A percentile compares a stretch with the other conserved stretches of the same genome.
These are phyloP conservation scores for Helianthus tuberosus DNA, from an alignment of 129 eudicot species.

Conservation along the genomic window DNA sequence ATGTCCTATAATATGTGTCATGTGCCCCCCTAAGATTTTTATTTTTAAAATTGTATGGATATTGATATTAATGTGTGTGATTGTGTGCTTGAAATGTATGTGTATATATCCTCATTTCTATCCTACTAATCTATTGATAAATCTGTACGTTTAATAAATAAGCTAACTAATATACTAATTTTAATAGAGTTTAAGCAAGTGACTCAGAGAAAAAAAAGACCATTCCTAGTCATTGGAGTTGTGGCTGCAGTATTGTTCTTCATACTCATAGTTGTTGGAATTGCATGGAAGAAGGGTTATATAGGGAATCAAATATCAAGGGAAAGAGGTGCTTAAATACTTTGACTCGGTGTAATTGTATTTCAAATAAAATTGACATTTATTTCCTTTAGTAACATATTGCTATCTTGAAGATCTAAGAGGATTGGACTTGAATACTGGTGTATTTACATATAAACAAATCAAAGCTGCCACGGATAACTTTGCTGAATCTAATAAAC, in stretches of 20 bases:
- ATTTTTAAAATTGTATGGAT: too few species aligned
- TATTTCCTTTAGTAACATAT: background rate
- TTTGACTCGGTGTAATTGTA: background rate
- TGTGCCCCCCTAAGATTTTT: too few species aligned
- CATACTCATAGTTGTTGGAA: constrained; percentile 17
- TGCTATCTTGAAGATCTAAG: constrained; percentile 23
- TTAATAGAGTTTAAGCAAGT: constrained; percentile 36
- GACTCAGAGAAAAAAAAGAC: constrained; percentile 21
- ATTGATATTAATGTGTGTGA: too few species aligned
- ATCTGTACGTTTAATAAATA: too few species aligned
- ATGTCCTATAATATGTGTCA: too few species aligned
- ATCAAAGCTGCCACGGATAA: constrained; percentile 69
- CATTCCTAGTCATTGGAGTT: constrained; percentile 25
- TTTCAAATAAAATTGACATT: too few species aligned
- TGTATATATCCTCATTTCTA: too few species aligned
- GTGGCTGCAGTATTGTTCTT: constrained; percentile 30
- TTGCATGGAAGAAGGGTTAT: constrained; percentile 44
- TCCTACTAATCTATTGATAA: too few species aligned
- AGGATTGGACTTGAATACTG: constrained; percentile 51
- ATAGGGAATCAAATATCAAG: constrained; percentile 37
- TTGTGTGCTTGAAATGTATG: too few species aligned
- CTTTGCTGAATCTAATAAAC: constrained; percentile 49
- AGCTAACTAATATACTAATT: background rate
- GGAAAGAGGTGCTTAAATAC: constrained; percentile 47
- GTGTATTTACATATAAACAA: constrained; percentile 62